A percentile compares a stretch with the other conserved stretches of the same genome.
Evolutionary conservation across 2,329 filamentous ascomycete species (phyloP).

Genomic region (Cylindrodendrum hubeiense): DNA sequence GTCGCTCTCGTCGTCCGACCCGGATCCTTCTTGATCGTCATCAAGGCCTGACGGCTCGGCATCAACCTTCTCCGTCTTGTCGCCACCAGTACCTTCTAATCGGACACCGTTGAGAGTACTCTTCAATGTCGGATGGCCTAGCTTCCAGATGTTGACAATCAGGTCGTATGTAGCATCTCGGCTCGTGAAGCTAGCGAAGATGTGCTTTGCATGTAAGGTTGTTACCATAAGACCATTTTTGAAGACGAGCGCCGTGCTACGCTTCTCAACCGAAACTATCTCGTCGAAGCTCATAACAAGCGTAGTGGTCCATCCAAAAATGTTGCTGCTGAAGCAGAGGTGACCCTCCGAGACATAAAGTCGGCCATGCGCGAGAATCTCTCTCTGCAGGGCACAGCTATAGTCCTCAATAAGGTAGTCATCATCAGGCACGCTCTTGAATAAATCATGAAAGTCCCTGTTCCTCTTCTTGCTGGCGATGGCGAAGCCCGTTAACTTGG

Average conservation of each 20-base stretch:
- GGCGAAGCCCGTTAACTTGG: slow-evolving; percentile 92
- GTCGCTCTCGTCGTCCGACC: slow-evolving; percentile 72
- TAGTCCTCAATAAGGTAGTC: slow-evolving; percentile 99
- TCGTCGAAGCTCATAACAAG: slow-evolving; percentile 99
- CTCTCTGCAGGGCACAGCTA: slow-evolving; percentile 93
- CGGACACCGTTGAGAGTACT: slow-evolving; percentile 91
- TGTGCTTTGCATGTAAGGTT: slow-evolving; percentile 93
- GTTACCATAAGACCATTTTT: slow-evolving; percentile 98
- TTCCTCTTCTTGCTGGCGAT: slow-evolving; percentile 97
- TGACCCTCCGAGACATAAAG: slow-evolving; percentile 98
- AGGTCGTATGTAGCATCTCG: slow-evolving; percentile 97
- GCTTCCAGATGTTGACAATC: slow-evolving; percentile 98
- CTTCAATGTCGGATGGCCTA: slow-evolving; percentile 91
- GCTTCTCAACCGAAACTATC: slow-evolving; percentile 95
- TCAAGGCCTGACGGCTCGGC: slow-evolving; percentile 52
- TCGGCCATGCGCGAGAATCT: slow-evolving; percentile 93
- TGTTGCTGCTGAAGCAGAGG: slow-evolving; percentile 98
- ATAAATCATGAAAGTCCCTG: slow-evolving; percentile 91
- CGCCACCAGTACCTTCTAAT: slow-evolving; percentile 84
- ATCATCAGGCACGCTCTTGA: slow-evolving; percentile 97
- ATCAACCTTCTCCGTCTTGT: slow-evolving; percentile 90
- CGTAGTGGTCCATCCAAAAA: slow-evolving; percentile 97
- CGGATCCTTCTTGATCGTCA: slow-evolving; percentile 65
- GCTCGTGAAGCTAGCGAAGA: slow-evolving; percentile 95
- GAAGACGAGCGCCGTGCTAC: slow-evolving; percentile 94